Evolutionary conservation across 306 rosid genomes (phyloP), one percentile per base, ranked within the genome.

Genomic region (Sophora flavescens): DNA sequence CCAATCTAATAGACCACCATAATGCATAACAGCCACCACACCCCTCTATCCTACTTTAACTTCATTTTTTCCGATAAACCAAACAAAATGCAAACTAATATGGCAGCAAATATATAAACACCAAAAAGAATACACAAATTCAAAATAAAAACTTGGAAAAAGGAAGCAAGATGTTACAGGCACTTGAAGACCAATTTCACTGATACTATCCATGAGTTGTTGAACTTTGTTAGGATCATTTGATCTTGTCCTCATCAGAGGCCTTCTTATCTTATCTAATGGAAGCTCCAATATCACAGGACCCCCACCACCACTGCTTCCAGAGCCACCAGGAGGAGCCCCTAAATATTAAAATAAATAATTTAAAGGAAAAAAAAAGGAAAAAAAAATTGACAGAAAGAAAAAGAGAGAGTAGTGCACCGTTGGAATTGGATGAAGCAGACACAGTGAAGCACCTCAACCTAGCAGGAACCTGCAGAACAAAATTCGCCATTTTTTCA

Each of bases 281-380:
- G 98, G 98, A 88, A 95, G 93, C 88, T 95, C 98, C 85, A 92
- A 2, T 35, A 92, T 85, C 83, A 88, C 91, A 17, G 98, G 98
- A 13, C 98, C 98, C 6, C 83, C 85, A 56, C 83, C 89, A 47
- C 78, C 62, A 15, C 87, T 85, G 51, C 63, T 69, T 78, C 89
- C 88, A 33, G 80, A 83, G 59, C 79, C 78, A 71, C 84, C 79
- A n/a, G 88, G 81, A 85, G 81, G 48, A 79, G 90, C 81, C 72
- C 97, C 97, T 90, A 75, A 56, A 16, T 32, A 61, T 1, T 63
- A 50, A 78, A 64, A 42, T 26, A 53, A 12, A 66, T 53, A 7
- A 48, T 63, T 4, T 30, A 62, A 33, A 42, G 3, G 33, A 5
- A 61, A 8, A 15, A 2, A 22, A 2, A 42, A n/a, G 52, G 3